Evolutionary conservation across 2,329 filamentous ascomycete species (phyloP), one percentile per base, ranked within the genome.

Genomic region (Phaeosphaeria sp.): DNA sequence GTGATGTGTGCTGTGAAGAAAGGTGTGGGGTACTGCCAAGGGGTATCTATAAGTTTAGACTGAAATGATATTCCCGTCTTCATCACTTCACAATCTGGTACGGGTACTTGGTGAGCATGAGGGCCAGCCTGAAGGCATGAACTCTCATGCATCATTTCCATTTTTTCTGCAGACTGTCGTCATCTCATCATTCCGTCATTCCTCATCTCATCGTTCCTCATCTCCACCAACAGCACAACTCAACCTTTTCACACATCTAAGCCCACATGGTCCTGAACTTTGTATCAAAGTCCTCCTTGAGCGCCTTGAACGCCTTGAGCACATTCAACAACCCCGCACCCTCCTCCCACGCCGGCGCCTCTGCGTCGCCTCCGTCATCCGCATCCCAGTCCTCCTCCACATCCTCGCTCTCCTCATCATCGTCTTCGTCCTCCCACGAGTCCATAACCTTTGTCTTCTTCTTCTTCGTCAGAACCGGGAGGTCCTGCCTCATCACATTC

Each of bases 211-310:
- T 25, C 25, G 9, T 27, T 4, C 25, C 25, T 7, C 13, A 47
- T 13, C n/a, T n/a, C n/a, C n/a, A n/a, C n/a, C n/a, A n/a, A n/a
- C n/a, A n/a, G n/a, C n/a, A n/a, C n/a, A n/a, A n/a, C n/a, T n/a
- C n/a, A n/a, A n/a, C n/a, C n/a, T 9, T 33, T 48, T 11, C 22
- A n/a, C 21, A 47, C 43, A 41, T n/a, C 54, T 72, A 89, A 71
- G 86, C 84, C 84, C 85, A 88, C 67, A 84, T 83, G 66, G 83
- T 83, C 68, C 71, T 80, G 75, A 90, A 90, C 78, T 89, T 90
- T 46, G 81, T 79, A 62, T 89, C 84, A 72, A 90, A 90, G 55
- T 86, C 84, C 25, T 79, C 77, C 67, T 84, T 83, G 61, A 90
- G 69, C 65, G 81, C 74, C 59, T 78, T 80, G 67, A 90, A 89